phyloP scores from a whole-genome alignment of 2,329 filamentous ascomycete genomes.

The Fusarium sp. region DNA sequence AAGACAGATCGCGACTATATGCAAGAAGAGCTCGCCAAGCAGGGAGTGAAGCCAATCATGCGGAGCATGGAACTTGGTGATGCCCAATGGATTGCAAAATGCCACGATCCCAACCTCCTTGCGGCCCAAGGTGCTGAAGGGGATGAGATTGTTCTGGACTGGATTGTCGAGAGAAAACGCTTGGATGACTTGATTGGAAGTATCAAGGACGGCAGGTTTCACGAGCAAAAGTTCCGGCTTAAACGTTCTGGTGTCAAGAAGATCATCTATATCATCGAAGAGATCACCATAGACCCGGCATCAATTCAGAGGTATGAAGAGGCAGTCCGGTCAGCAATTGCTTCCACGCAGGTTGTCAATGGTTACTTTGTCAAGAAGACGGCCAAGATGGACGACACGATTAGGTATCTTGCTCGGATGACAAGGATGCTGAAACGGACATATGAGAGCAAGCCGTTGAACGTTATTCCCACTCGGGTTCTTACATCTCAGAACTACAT shows the following conservation, averaged over 20 bases:
- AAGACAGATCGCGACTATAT: constrained; percentile 83
- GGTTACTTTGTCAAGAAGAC: constrained; percentile 85
- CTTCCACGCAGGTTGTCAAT: constrained; percentile 81
- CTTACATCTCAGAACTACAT: constrained; percentile 75
- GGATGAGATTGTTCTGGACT: constrained; percentile 80
- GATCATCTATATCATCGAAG: constrained; percentile 83
- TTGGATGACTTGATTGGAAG: constrained; percentile 83
- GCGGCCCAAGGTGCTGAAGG: constrained; percentile 69
- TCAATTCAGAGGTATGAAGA: constrained; percentile 70
- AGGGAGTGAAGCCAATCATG: constrained; percentile 73
- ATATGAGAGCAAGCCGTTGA: constrained; percentile 70
- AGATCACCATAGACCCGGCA: constrained; percentile 71
- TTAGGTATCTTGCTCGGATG: constrained; percentile 79
- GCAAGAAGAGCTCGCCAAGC: constrained; percentile 75
- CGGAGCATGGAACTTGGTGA: constrained; percentile 80
- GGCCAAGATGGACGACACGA: constrained; percentile 80
- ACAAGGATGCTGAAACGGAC: constrained; percentile 74
- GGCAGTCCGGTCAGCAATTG: constrained; percentile 77
- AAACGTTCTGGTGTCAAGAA: constrained; percentile 79
- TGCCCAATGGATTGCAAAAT: constrained; percentile 82
- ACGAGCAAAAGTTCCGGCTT: constrained; percentile 86
- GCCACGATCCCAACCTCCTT: constrained; percentile 69
- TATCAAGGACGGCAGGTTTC: constrained; percentile 85
- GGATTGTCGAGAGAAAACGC: constrained; percentile 84
- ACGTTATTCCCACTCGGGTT: constrained; percentile 74